Base-by-base conservation (phyloP, 1,284 basidiomycete genomes). In the Clitocybe nebularis region DNA sequence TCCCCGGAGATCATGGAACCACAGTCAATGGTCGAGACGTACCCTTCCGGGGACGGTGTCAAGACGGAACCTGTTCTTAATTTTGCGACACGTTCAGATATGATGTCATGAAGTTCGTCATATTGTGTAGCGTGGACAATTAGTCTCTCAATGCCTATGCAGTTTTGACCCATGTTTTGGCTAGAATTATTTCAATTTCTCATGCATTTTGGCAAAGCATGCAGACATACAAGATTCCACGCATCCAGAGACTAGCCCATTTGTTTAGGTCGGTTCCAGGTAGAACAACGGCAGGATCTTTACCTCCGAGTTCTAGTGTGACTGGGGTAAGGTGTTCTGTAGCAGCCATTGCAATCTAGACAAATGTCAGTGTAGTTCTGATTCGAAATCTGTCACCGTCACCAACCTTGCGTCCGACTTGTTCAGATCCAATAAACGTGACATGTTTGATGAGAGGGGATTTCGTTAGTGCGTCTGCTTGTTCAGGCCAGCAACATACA, bases 141-240 rank as follows among this genome's bases (percentile, higher is more conserved):
- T 51, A 97, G 80, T 0, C 93, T 80, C 63, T 99, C 95, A 46
- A 95, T 89, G 20, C 94, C 93, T 52, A 96, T 95, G 61, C 95
- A 99, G 61, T 98, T 98, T 66, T 98, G 95, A 11, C 95, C 95
- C 30, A 79, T 77, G 48, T 91, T 92, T 72, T 93, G 91, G 70
- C 89, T 91, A 56, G 32, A 35, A 26, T 21, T 25, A 11, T 43
- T 37, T 11, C 41, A 24, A 41, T 19, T 22, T 37, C 14, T 34
- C 11, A 22, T 8, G 33, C 9, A 22, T 26, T 19, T 40, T 4
- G 9, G 24, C 9, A 50, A 20, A 28, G 42, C 28, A 45, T 2
- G 14, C 11, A 20, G 9, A 73, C 89, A 63, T 62, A 93, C 89
- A 89, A 95, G 42, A 89, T 77, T 30, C 89, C 91, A 37, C 92